Percentiles rank a stretch among this genome's conserved stretches.
Conservation (phyloP, 2,329 filamentous ascomycete genomes). For the Aspergillus jensenii region DNA sequence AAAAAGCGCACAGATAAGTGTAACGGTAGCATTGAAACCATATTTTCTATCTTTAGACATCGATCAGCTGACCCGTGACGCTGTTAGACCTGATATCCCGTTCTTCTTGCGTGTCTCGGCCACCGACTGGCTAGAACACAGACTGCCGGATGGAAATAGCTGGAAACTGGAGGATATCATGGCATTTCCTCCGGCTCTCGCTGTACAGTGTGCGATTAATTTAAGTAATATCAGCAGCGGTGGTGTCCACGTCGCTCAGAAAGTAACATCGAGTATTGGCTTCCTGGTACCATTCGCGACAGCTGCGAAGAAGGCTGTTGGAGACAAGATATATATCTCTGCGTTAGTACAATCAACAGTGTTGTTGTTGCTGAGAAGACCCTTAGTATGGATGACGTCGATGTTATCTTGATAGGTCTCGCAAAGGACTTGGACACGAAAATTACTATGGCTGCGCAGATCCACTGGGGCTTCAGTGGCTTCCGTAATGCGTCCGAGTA, state of each 20-base stretch:
- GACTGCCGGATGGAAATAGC: neutral
- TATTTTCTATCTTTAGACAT: slow-evolving; percentile 64
- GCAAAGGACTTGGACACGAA: too few species aligned
- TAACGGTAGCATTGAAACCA: neutral
- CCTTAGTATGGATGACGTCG: neutral
- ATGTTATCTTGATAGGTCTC: neutral
- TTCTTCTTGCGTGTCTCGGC: slow-evolving; percentile 70
- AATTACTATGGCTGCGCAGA: too few species aligned
- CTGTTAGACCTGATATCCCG: slow-evolving; percentile 66
- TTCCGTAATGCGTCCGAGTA: too few species aligned
- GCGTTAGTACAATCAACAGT: neutral
- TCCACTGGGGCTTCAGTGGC: too few species aligned
- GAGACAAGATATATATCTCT: neutral
- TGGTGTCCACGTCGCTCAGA: neutral
- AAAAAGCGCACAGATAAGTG: neutral
- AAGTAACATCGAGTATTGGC: neutral
- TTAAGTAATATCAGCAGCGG: neutral
- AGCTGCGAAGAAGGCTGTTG: neutral
- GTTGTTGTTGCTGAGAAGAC: neutral
- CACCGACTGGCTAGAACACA: neutral
- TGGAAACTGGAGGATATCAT: neutral
- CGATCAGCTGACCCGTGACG: slow-evolving; percentile 59
- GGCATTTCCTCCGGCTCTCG: neutral
- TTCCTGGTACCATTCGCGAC: neutral
- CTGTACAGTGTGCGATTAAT: neutral